A percentile compares a stretch with the other conserved stretches of the same genome.
Conservation (phyloP, 371 early-diverging fungal species). For the Apophysomyces variabilis region DNA sequence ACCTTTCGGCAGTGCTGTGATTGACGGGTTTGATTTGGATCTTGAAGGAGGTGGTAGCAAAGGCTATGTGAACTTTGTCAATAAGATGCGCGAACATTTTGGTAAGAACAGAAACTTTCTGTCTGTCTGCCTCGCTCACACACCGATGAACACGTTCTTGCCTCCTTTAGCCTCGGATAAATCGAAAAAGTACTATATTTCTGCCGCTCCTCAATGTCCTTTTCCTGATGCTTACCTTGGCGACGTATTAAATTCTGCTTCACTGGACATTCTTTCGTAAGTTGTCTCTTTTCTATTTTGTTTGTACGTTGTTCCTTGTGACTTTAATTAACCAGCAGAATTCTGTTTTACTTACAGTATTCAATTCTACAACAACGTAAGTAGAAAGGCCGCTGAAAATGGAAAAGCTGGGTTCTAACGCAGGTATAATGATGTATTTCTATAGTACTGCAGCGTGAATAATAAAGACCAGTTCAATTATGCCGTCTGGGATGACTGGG, state of each 20-base stretch:
- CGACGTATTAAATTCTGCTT: slow-evolving; percentile 37
- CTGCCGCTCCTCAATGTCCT: slow-evolving; percentile 61
- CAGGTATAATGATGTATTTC: too few relatives aligned
- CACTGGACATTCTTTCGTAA: slow-evolving; percentile 48
- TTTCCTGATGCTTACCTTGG: slow-evolving; percentile 54
- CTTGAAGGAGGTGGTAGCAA: slow-evolving; percentile 43
- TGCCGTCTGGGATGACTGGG: slow-evolving; percentile 65
- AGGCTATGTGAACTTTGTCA: slow-evolving; percentile 52
- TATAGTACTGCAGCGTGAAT: slow-evolving; percentile 29
- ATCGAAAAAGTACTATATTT: slow-evolving; percentile 37
- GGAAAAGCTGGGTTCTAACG: not conserved
- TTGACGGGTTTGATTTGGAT: slow-evolving; percentile 52
- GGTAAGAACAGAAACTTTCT: not conserved
- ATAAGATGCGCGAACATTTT: slow-evolving; percentile 38
- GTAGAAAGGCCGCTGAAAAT: slow-evolving; percentile 10
- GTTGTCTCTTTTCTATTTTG: not conserved
- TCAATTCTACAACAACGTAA: slow-evolving; percentile 36
- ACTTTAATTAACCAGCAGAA: not conserved
- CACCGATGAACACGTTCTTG: slow-evolving; percentile 10
- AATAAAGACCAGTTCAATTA: slow-evolving; percentile 30
- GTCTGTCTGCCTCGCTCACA: not conserved
- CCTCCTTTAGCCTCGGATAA: slow-evolving; percentile 12
- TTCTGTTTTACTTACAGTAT: slow-evolving; percentile 11
- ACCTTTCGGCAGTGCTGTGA: slow-evolving; percentile 43
- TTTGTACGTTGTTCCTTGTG: too few relatives aligned